Percentiles rank a stretch among this genome's conserved stretches.
These are phyloP conservation scores for Coprinellus micaceus DNA, from an alignment of 768 basidiomycete species.

Conservation along the genomic window DNA sequence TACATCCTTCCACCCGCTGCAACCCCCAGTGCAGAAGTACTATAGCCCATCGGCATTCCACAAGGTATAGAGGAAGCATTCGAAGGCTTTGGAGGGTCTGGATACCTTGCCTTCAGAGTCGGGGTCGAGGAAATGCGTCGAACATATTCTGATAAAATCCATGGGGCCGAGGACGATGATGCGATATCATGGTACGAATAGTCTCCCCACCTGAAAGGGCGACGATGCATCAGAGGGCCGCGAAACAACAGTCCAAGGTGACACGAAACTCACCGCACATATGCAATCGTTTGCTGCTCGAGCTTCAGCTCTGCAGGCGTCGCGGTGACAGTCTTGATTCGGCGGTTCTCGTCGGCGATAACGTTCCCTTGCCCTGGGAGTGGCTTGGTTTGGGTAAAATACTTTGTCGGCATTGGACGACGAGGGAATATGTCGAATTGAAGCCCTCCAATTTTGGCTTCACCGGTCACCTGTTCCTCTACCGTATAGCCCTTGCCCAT, in stretches of 20 bases:
- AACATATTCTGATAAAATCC: background rate
- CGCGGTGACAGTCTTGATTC: background rate
- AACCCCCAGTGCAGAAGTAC: background rate
- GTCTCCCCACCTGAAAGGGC: no score
- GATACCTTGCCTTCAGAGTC: background rate
- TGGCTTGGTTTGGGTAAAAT: no score
- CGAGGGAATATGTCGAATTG: constrained; percentile 18
- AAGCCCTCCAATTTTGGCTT: constrained; percentile 13
- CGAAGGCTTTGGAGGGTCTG: background rate
- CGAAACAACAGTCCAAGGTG: background rate
- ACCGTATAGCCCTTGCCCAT: constrained; percentile 14
- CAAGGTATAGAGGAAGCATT: background rate
- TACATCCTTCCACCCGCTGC: constrained; percentile 13
- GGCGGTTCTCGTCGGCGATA: background rate
- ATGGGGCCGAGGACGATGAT: background rate
- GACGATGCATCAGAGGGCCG: no score
- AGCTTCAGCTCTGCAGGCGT: background rate
- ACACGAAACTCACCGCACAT: background rate
- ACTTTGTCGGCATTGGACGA: background rate
- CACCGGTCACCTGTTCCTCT: constrained; percentile 16
- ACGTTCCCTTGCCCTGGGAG: no score
- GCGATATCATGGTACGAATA: background rate
- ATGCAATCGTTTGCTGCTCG: background rate
- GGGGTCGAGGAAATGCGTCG: background rate
- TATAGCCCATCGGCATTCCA: background rate